Percentiles rank a stretch among this genome's conserved stretches.
These are phyloP conservation scores for Pleurotus salmoneostramineus DNA, from an alignment of 768 basidiomycete genomes.

Conservation along the genomic window DNA sequence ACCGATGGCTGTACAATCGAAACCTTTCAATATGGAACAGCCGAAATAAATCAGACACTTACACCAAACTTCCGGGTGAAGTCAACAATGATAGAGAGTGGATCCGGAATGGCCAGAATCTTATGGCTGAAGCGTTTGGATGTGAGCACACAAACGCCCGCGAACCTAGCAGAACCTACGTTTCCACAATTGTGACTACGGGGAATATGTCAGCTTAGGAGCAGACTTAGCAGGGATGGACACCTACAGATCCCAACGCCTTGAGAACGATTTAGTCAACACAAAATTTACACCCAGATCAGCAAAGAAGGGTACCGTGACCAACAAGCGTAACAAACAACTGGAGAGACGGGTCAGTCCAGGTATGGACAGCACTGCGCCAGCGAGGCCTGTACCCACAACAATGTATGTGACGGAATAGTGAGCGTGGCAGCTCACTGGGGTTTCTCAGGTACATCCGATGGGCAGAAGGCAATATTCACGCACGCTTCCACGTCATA, in stretches of 20 bases:
- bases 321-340: background rate
- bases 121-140: no score
- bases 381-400: background rate
- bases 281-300: background rate
- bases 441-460: background rate
- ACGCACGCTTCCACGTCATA: background rate
- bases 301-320: background rate
- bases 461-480: background rate
- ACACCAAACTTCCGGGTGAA: no score
- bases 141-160: no score
- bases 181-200: background rate
- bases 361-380: background rate
- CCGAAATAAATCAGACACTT: no score
- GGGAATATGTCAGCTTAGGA: background rate
- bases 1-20: no score
- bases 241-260: background rate
- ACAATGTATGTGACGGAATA: background rate
- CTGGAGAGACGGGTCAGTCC: background rate
- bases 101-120: no score
- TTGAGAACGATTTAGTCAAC: background rate
- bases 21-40: no score
- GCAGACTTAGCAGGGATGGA: background rate
- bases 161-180: background rate
- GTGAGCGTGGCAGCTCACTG: background rate
- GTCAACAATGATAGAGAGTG: no score